Percentiles rank a stretch among this genome's conserved stretches.
Evolutionary conservation across 2,329 filamentous ascomycete species (phyloP).

Genomic region (Beauveria caledonica): DNA sequence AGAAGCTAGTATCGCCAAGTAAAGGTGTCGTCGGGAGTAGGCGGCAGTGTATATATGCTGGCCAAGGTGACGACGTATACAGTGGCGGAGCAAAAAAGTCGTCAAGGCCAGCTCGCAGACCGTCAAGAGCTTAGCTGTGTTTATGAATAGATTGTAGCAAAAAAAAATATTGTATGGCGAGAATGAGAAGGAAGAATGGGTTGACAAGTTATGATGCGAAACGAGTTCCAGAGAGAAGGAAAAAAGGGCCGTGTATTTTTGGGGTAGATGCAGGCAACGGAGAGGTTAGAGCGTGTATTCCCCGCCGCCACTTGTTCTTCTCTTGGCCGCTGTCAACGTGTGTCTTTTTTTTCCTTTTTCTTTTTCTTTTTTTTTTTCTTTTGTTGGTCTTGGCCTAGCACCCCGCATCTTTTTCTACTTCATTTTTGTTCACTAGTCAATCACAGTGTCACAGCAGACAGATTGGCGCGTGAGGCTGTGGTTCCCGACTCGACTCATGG

Average conservation of each 20-base stretch:
- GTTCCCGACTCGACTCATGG: no score
- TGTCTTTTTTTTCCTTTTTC: not conserved
- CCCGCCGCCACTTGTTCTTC: not conserved
- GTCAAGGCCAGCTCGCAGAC: not conserved
- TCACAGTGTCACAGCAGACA: no score
- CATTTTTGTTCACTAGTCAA: not conserved
- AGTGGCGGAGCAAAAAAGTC: not conserved
- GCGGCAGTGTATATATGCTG: no score
- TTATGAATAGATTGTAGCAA: not conserved
- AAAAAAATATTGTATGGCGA: not conserved
- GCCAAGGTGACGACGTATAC: no score
- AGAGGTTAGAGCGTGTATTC: not conserved
- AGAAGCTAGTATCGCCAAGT: not conserved
- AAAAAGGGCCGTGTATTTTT: not conserved
- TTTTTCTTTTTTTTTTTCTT: no score
- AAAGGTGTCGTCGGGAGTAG: not conserved
- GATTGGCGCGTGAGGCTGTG: no score
- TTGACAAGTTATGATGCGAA: no score
- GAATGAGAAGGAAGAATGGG: not conserved
- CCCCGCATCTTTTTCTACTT: no score
- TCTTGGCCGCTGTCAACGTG: not conserved
- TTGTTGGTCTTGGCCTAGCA: no score
- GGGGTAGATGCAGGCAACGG: not conserved
- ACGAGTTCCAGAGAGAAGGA: not conserved
- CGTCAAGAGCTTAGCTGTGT: not conserved